Evolutionary conservation across 768 basidiomycete species (phyloP), one percentile per base, ranked within the genome.

Genomic region (Melanogaster broomeanus): DNA sequence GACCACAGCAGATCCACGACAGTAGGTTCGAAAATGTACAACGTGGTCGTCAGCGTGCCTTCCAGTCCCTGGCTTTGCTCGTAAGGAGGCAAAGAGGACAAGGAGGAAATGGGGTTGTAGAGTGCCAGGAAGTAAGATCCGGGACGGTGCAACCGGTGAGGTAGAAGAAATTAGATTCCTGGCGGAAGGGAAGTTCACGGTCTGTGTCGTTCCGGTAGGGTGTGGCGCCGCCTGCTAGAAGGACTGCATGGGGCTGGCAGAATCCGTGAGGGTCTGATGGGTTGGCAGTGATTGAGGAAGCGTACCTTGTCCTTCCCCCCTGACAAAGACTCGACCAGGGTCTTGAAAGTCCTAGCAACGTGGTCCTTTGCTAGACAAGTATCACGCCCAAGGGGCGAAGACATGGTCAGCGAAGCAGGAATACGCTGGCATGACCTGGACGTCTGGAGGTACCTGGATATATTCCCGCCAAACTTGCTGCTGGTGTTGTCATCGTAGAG

Each of bases 161-260:
- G 65, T 93, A 96, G 71, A 81, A 86, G 66, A 96, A 96, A 70
- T 96, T 96, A 60, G 87, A 87, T 69, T 94, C 92, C 62, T 78
- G 76, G 49, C 82, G 77, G 61, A 92, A 91, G 4, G 75, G 65
- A 38, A 91, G 71, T 70, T 93, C 90, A 28, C 91, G 80, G 64
- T 95, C 92, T 11, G 93, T 94, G 64, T 94, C 92, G 64, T 91
- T 82, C 55, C 90, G 75, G 62, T 75, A 90, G 1, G 77, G 73
- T 3, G 79, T 82, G 6, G 70, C 73, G 58, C 79, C 80, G n/a
- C 88, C 88, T 9, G 83, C 80, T 2, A 92, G 71, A 4, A 92
- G 63, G 15, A 90, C 63, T 8, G 88, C 73, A 66, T 92, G 90
- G 8, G 85, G 81, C 87, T 90, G 43, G 33, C 10, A 22, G 38